Evolutionary conservation across 495 filamentous ascomycete genomes (phyloP).

Genomic region (Aspergillus nanangensis): DNA sequence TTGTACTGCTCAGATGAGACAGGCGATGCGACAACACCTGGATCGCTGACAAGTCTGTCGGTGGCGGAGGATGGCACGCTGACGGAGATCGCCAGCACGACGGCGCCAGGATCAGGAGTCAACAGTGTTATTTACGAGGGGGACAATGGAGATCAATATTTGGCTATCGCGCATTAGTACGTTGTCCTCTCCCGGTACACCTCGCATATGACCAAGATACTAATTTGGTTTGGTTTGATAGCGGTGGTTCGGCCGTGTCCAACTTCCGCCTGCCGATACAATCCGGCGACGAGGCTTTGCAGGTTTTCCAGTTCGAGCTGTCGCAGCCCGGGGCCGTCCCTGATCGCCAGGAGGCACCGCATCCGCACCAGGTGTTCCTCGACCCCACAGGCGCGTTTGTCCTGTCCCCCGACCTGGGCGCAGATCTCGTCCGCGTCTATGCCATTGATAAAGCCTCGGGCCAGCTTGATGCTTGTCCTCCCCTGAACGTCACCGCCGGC

Average conservation of each 20-base stretch:
- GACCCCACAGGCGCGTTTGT: constrained; percentile 66
- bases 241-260: constrained; percentile 31
- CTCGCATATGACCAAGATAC: not conserved
- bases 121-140: constrained; percentile 33
- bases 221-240: constrained; percentile 7
- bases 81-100: constrained; percentile 19
- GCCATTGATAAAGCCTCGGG: constrained; percentile 41
- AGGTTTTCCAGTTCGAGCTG: constrained; percentile 50
- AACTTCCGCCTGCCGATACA: constrained; percentile 31
- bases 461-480: constrained; percentile 19
- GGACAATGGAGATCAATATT: constrained; percentile 23
- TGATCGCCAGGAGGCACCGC: constrained; percentile 55
- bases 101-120: constrained; percentile 33
- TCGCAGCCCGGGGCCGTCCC: constrained; percentile 43
- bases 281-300: constrained; percentile 20
- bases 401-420: constrained; percentile 66
- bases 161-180: constrained; percentile 46
- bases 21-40: constrained; percentile 18
- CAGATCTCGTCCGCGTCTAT: constrained; percentile 66
- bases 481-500: constrained; percentile 37
- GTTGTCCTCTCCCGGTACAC: constrained; percentile 8
- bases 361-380: constrained; percentile 65
- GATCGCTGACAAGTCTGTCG: constrained; percentile 24
- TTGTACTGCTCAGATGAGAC: constrained; percentile 61
- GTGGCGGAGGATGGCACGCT: constrained; percentile 20